Base-by-base conservation (phyloP, 331 rosid species). In the Malus hybrid region DNA sequence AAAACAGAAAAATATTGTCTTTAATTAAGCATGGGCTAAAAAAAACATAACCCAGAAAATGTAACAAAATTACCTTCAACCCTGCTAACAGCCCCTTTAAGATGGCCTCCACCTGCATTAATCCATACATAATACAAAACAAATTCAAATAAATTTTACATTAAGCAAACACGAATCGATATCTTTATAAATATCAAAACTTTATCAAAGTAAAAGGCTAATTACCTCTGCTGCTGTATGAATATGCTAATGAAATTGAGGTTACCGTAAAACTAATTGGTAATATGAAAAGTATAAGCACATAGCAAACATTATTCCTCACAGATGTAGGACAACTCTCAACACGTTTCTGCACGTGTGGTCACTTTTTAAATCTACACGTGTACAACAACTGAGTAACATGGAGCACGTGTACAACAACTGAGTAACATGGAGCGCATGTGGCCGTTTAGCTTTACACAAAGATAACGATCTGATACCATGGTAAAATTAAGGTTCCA, bases 61-160 rank as follows among this genome's bases (percentile, higher is more conserved):
- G 20, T 53, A 77, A 6, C n/a, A 28, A 67, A 65, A 33, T 57
- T 77, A 87, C 93, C 93, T 87, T 89, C 89, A 71, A 87, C 82
- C 84, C 84, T 77, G 86, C 86, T 79, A 69, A 85, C 64, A 63
- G 81, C 65, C 19, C 82, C 85, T 73, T 74, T n/a, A 20, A 52
- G 44, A 58, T 58, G 24, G 44, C 57, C 9, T 68, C 88, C 93
- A 83, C 93, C 96, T 90, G 69, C 75, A 64, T 18, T 24, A 33
- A 57, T 4, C 39, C 67, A 56, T 34, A 72, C 5, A 53, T 5
- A 48, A 8, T 52, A 50, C 32, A 10, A n/a, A 36, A 34, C 52
- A 55, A 53, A 66, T 30, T 22, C 10, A 18, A 26, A 20, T 58
- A 14, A 28, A 22, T 44, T 63, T 13, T 66, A 14, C 39, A 11